phyloP scores from a whole-genome alignment of 2,329 filamentous ascomycete genomes.

The Aspergillus eucalypticola region DNA sequence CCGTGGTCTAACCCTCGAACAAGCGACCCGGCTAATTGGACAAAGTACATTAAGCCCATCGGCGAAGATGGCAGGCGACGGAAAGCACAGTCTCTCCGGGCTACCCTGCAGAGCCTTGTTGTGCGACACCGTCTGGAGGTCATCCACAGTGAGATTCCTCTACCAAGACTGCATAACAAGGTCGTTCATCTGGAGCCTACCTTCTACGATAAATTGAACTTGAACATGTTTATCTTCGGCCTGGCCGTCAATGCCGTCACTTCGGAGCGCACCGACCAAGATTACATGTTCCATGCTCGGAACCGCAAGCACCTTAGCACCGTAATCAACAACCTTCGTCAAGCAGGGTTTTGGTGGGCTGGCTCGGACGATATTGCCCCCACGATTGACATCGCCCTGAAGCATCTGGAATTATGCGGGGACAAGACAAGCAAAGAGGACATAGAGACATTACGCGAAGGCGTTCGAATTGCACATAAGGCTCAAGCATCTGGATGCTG shows the following conservation, averaged over 20 bases:
- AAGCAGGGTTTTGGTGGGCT: slow-evolving; percentile 83
- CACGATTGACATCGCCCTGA: slow-evolving; percentile 65
- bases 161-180: slow-evolving; percentile 73
- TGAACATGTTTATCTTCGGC: slow-evolving; percentile 83
- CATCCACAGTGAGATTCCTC: slow-evolving; percentile 60
- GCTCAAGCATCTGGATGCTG: slow-evolving; percentile 65
- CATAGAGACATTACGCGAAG: slow-evolving; percentile 59
- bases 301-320: slow-evolving; percentile 67
- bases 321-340: slow-evolving; percentile 75
- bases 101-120: slow-evolving; percentile 75
- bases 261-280: slow-evolving; percentile 76
- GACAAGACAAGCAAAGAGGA: slow-evolving; percentile 64
- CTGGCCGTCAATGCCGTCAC: slow-evolving; percentile 85
- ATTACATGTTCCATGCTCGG: slow-evolving; percentile 84
- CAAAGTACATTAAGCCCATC: slow-evolving; percentile 67
- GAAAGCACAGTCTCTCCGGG: slow-evolving; percentile 55
- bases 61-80: slow-evolving; percentile 55
- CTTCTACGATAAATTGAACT: slow-evolving; percentile 77
- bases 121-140: slow-evolving; percentile 76
- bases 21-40: slow-evolving; percentile 68
- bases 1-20: slow-evolving; percentile 72
- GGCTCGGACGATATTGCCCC: slow-evolving; percentile 69
- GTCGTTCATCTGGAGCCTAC: slow-evolving; percentile 75
- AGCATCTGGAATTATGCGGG: slow-evolving; percentile 65
- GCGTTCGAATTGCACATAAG: slow-evolving; percentile 64